A percentile compares a stretch with the other conserved stretches of the same genome.
phyloP scores from a whole-genome alignment of 148 eudicot species.

The Rhododendron vialii region DNA sequence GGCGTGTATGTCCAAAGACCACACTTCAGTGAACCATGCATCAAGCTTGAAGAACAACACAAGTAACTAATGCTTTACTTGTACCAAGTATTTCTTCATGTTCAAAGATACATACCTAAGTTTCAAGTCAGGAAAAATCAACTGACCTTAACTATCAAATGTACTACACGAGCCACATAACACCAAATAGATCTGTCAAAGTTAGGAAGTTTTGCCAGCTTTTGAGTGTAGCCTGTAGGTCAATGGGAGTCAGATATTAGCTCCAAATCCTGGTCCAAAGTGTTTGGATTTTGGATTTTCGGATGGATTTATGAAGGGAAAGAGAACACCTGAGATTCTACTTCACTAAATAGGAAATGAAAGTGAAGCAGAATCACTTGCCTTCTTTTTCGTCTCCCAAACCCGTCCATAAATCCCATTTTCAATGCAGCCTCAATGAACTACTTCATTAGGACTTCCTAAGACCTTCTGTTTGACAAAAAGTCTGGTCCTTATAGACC shows the following conservation, averaged over 20 bases:
- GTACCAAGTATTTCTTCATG: neutral
- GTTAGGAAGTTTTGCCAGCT: neutral
- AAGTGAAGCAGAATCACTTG: neutral
- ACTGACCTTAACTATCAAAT: neutral
- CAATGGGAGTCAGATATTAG: neutral
- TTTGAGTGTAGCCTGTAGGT: neutral
- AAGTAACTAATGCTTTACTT: neutral
- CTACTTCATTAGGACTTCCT: neutral
- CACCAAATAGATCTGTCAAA: neutral
- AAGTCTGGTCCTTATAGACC: neutral
- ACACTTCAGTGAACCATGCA: neutral
- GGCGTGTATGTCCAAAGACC: neutral
- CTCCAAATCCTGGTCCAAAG: neutral
- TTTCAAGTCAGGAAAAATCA: neutral
- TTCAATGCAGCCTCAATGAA: neutral
- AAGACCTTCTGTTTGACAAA: neutral
- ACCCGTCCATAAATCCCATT: neutral
- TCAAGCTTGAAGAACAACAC: neutral
- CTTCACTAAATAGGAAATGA: neutral
- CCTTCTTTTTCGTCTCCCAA: neutral
- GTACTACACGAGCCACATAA: neutral
- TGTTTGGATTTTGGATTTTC: neutral
- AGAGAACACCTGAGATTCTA: neutral
- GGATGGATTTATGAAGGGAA: neutral
- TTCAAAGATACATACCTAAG: neutral